These are phyloP conservation scores for Ottelia alismoides DNA, from an alignment of 106 monocot genomes.

Conservation along the genomic window DNA sequence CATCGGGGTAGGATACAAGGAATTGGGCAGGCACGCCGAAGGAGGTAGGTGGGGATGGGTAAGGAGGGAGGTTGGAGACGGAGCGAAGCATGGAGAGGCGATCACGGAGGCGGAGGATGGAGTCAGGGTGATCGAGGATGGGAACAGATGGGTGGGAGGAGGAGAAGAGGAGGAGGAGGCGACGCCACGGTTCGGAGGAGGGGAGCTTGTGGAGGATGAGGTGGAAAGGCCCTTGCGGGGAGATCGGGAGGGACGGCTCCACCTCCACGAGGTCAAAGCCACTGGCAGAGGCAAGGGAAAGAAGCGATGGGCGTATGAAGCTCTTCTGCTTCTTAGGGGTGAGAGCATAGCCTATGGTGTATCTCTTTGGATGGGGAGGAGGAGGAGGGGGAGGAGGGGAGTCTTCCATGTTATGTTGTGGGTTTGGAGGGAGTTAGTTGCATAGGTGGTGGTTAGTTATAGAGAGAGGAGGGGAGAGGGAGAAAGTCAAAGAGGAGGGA, in stretches of 20 bases:
- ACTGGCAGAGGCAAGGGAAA: slow-evolving; percentile 18
- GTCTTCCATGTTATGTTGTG: no score
- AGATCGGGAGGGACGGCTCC: slow-evolving; percentile 28
- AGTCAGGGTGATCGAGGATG: slow-evolving; percentile 27
- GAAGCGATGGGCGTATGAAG: slow-evolving; percentile 41
- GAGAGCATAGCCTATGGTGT: slow-evolving; percentile 35
- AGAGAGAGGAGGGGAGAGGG: no score
- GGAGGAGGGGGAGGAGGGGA: no score
- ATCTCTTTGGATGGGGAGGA: no score
- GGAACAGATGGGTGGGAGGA: slow-evolving; percentile 20
- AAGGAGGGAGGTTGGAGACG: slow-evolving; percentile 16
- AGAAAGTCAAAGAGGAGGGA: no score
- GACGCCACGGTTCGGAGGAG: slow-evolving; percentile 20
- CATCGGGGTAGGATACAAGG: slow-evolving; percentile 18
- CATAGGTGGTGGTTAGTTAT: no score
- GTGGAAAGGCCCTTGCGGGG: slow-evolving; percentile 29
- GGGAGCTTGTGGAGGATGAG: slow-evolving; percentile 52
- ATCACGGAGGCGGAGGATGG: slow-evolving; percentile 43
- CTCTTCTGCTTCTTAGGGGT: slow-evolving; percentile 35
- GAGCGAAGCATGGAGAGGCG: slow-evolving; percentile 48
- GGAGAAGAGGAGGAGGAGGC: slow-evolving; percentile 23
- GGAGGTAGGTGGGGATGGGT: slow-evolving; percentile 12
- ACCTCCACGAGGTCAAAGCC: slow-evolving; percentile 43
- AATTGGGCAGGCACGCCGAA: slow-evolving; percentile 44
- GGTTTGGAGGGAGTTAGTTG: no score